Percentiles rank a stretch among this genome's conserved stretches.
Evolutionary conservation across 495 filamentous ascomycete species (phyloP).

Genomic region (Hypoxylon lenormandii): DNA sequence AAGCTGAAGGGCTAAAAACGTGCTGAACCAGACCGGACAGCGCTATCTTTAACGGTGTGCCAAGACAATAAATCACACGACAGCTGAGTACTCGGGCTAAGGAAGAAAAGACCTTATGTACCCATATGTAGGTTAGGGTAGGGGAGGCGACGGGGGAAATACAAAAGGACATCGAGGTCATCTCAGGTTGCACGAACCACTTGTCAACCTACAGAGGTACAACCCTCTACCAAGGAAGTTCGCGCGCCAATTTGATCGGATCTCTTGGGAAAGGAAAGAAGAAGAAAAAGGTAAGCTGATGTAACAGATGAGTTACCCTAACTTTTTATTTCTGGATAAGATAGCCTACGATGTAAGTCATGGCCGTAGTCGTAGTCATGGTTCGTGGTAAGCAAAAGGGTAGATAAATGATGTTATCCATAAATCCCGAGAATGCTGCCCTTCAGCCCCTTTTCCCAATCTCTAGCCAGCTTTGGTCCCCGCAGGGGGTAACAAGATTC

Average conservation of each 20-base stretch:
- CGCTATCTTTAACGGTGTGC: conserved; percentile 38
- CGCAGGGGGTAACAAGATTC: conserved; percentile 39
- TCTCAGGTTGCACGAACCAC: too few species aligned
- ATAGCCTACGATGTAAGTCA: too few species aligned
- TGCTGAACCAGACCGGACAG: conserved; percentile 29
- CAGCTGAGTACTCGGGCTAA: conserved; percentile 27
- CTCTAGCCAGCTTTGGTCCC: conserved; percentile 21
- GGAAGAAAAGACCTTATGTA: background rate
- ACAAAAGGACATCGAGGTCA: too few species aligned
- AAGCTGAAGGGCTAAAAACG: too few species aligned
- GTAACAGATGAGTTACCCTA: too few species aligned
- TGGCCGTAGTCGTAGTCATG: background rate
- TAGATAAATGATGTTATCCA: conserved; percentile 31
- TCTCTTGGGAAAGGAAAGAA: too few species aligned
- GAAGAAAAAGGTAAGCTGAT: too few species aligned
- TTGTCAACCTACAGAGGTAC: too few species aligned
- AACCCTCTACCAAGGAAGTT: too few species aligned
- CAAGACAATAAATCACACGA: conserved; percentile 48
- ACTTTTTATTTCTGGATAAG: too few species aligned
- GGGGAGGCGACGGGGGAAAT: background rate
- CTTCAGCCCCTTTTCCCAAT: conserved; percentile 19
- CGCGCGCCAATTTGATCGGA: too few species aligned
- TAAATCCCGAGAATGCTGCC: conserved; percentile 20
- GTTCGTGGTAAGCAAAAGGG: conserved; percentile 7
- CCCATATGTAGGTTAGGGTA: background rate